A percentile compares a stretch with the other conserved stretches of the same genome.
Conservation (phyloP, 2,329 filamentous ascomycete species). For the Verticillium tricorpus region DNA sequence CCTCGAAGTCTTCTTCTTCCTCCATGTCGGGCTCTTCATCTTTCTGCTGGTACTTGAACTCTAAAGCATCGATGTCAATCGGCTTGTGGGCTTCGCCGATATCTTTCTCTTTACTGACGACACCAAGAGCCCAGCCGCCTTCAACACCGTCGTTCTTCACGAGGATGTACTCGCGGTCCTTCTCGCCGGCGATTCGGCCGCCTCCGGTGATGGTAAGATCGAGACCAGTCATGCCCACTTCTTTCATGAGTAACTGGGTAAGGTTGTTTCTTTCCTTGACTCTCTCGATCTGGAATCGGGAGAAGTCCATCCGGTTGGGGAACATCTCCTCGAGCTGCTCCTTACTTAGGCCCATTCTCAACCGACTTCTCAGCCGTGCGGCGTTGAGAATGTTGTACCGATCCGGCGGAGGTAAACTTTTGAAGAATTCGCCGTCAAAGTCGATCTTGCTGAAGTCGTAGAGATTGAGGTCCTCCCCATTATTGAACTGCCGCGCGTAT, state of each 20-base stretch:
- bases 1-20: slow-evolving; percentile 81
- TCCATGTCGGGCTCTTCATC: slow-evolving; percentile 54
- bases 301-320: slow-evolving; percentile 95
- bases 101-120: slow-evolving; percentile 81
- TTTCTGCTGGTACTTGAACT: slow-evolving; percentile 51
- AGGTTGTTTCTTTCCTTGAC: slow-evolving; percentile 90
- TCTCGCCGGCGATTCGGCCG: slow-evolving; percentile 74
- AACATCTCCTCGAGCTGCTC: slow-evolving; percentile 97
- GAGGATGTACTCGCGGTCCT: slow-evolving; percentile 87
- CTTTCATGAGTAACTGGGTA: slow-evolving; percentile 89
- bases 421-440: slow-evolving; percentile 93
- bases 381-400: slow-evolving; percentile 98
- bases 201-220: slow-evolving; percentile 62
- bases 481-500: slow-evolving; percentile 88
- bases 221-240: slow-evolving; percentile 82
- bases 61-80: slow-evolving; percentile 78
- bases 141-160: slow-evolving; percentile 95
- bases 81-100: slow-evolving; percentile 78
- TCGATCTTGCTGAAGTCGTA: slow-evolving; percentile 99
- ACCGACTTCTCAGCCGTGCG: slow-evolving; percentile 76
- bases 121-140: slow-evolving; percentile 92
- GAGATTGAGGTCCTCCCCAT: slow-evolving; percentile 82
- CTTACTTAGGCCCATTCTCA: slow-evolving; percentile 95
- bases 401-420: slow-evolving; percentile 82
- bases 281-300: slow-evolving; percentile 90